Base-by-base conservation (phyloP, 2,329 filamentous ascomycete genomes). In the Tolypocladium cylindrosporum region DNA sequence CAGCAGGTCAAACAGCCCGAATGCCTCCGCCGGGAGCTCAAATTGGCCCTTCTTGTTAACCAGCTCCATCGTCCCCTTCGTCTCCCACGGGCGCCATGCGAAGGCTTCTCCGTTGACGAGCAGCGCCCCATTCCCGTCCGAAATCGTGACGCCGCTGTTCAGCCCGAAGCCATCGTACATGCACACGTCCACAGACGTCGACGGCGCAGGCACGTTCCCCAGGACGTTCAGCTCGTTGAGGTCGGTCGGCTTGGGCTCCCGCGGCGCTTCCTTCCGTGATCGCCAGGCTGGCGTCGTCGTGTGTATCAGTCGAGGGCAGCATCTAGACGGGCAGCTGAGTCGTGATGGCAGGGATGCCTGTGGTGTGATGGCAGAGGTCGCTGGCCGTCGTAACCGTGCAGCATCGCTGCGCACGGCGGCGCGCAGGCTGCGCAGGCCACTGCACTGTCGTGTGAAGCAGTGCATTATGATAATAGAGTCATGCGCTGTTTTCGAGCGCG, bases 61-160 rank as follows among this genome's bases (percentile, higher is more conserved):
- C 66, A 96, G 74, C 65, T 68, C 74, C 72, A 68, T 74, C 55
- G 67, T 69, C 55, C 72, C 67, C 64, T 72, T 75, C 4, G 70
- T 72, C 60, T 82, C 73, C 91, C 93, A 97, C 5, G 94, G 94
- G 68, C 83, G 78, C 94, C 94, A 99, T 55, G 79, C 75, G 71
- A 97, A 97, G 1, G 88, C 91, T 72, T 97, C 91, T 7, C 93
- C 93, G 45, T 85, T 87, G 1, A 97, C 81, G 6, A 99, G 79
- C 61, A 99, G 70, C 34, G 91, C 82, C 0, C 91, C 93, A 55
- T 84, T 80, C 0, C 87, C 87, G 52, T 83, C 84, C 1, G 77
- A 75, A 37, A 96, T 84, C 56, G 83, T 85, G 41, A 89, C 76
- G 13, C 92, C 91, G 65, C 86, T 95, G 73, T 94, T 89, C 52